A percentile compares a stretch with the other conserved stretches of the same genome.
These are phyloP conservation scores for Nicotiana rustica DNA, from an alignment of 305 asterid species.

Conservation along the genomic window DNA sequence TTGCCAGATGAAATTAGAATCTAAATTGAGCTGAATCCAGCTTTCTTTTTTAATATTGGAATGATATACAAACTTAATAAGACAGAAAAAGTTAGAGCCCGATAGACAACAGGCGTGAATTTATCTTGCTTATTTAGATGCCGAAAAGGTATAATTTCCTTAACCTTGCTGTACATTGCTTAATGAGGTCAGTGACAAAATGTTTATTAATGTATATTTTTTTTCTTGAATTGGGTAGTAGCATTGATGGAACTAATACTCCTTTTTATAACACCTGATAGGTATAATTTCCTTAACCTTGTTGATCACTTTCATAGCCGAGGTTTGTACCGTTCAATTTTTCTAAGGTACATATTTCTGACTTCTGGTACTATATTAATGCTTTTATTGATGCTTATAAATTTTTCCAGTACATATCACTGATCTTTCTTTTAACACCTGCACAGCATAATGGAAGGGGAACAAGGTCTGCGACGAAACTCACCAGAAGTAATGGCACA, in stretches of 20 bases:
- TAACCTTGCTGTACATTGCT: not conserved
- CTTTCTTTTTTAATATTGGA: not conserved
- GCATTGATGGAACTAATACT: slow-evolving; percentile 38
- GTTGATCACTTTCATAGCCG: slow-evolving; percentile 83
- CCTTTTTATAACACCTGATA: slow-evolving; percentile 31
- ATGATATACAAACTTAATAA: not conserved
- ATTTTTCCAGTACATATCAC: not conserved
- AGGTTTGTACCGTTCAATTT: slow-evolving; percentile 82
- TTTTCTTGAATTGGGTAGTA: slow-evolving; percentile 4
- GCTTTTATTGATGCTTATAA: not conserved
- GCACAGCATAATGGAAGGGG: slow-evolving; percentile 97
- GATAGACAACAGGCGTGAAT: not conserved
- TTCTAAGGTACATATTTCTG: slow-evolving; percentile 60
- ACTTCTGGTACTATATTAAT: slow-evolving; percentile 8
- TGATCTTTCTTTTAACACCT: slow-evolving; percentile 30
- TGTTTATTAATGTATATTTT: not conserved
- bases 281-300: slow-evolving; percentile 80
- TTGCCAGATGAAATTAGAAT: slow-evolving; percentile 20
- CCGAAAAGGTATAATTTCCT: not conserved
- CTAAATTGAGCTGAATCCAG: not conserved
- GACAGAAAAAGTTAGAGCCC: not conserved
- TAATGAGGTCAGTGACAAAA: slow-evolving; percentile 6
- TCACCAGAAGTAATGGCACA: slow-evolving; percentile 86
- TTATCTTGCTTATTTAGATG: not conserved
- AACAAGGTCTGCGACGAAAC: slow-evolving; percentile 70